A percentile compares a stretch with the other conserved stretches of the same genome.
Evolutionary conservation across 345 rosid genomes (phyloP).

Genomic region (Pugionium cornutum): DNA sequence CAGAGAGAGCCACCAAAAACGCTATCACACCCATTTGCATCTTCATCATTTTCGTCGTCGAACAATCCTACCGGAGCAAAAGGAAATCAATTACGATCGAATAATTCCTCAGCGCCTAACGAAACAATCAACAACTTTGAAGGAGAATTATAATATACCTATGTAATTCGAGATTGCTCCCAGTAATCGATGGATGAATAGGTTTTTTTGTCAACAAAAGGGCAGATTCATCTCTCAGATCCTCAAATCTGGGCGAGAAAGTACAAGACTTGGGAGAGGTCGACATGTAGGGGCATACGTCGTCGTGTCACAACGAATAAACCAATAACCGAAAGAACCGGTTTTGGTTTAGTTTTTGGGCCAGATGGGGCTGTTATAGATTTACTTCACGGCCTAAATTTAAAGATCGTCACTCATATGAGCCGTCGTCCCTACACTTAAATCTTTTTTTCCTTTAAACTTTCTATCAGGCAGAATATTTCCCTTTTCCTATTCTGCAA

Average conservation of each 20-base stretch:
- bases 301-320: constrained; percentile 19
- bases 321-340: background rate
- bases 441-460: no score
- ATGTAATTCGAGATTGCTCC: constrained; percentile 24
- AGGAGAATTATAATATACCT: constrained; percentile 1
- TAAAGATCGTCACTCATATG: background rate
- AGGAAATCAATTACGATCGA: constrained; percentile 24
- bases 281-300: constrained; percentile 24
- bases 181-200: constrained; percentile 25
- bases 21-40: constrained; percentile 32
- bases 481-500: constrained; percentile 29
- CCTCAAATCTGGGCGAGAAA: constrained; percentile 38
- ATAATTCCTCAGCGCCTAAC: background rate
- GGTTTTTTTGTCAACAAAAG: constrained; percentile 14
- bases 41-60: constrained; percentile 39
- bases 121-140: constrained; percentile 3
- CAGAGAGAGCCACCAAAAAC: constrained; percentile 35
- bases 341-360: background rate
- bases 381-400: constrained; percentile 14
- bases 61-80: constrained; percentile 10
- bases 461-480: constrained; percentile 1
- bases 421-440: constrained; percentile 3
- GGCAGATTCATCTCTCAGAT: constrained; percentile 39
- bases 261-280: constrained; percentile 7
- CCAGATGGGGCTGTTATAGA: background rate